Base-by-base conservation (phyloP, 2,329 filamentous ascomycete species). In the Tympanopsis confertula region DNA sequence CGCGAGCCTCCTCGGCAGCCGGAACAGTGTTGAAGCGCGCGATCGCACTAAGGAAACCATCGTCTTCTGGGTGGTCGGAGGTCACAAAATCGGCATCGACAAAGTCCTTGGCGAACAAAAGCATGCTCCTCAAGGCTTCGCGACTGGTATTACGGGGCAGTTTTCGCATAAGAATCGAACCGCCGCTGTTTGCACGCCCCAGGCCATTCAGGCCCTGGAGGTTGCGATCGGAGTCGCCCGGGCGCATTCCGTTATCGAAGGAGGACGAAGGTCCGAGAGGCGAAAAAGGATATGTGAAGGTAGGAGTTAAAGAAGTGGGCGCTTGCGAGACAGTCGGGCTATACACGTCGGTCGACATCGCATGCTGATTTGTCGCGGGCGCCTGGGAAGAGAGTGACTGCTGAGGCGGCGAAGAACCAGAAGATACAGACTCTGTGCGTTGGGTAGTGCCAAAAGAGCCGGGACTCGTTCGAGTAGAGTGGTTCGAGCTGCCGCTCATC, bases 51-150 rank as follows among this genome's bases (percentile, higher is more conserved):
- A 66, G 53, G 45, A 70, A 78, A 19, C 67, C 68, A 36, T 62
- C 58, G 45, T 79, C 74, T 37, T 78, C 71, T 13, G 66, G 59
- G 42, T 63, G 61, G n/a, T 70, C 68, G 36, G 63, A 61, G 4
- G 62, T 56, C 13, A 78, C 59, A 42, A 80, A 67, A 38, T 75
- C 69, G 39, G 68, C 68, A 44, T 76, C 69, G 36, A 76, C 57
- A 36, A 79, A 62, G 44, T 79, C 74, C 47, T 75, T 73, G 15
- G 75, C 72, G 47, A 81, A 80, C n/a, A 78, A 61, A 4, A 81
- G 60, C 62, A 81, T 76, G 51, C 70, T 75, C 45, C 69, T 66
- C 39, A 81, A 62, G 14, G 69, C 63, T 44, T 78, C 74, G 37
- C 63, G 56, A 48, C 66, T 72, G 32, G 68, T 78, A 50, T 67